A percentile compares a stretch with the other conserved stretches of the same genome.
Conservation (phyloP, 768 basidiomycete genomes). For the Tremella yokohamensis region DNA sequence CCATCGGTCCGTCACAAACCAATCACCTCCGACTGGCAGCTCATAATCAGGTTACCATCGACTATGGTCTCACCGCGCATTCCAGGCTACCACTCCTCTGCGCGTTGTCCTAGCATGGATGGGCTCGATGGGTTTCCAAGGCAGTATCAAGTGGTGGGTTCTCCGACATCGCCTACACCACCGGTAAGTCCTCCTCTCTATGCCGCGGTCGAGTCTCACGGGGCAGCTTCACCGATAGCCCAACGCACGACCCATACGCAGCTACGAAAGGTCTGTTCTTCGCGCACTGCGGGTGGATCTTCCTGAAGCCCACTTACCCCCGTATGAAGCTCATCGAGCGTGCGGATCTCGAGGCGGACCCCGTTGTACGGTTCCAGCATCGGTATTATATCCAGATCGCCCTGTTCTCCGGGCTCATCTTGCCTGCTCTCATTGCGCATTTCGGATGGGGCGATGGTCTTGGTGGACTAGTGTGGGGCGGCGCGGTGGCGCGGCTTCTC, state of each 20-base stretch:
- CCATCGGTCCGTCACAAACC: constrained; percentile 21
- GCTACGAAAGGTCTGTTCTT: constrained; percentile 70
- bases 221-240: constrained; percentile 57
- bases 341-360: constrained; percentile 66
- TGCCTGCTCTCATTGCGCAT: constrained; percentile 60
- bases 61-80: constrained; percentile 71
- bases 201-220: neutral
- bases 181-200: constrained; percentile 45
- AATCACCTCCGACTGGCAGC: neutral
- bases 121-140: constrained; percentile 72
- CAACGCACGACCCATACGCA: constrained; percentile 64
- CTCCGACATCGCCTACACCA: constrained; percentile 73
- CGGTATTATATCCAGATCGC: constrained; percentile 65
- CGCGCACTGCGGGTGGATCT: constrained; percentile 84
- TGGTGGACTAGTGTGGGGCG: constrained; percentile 69
- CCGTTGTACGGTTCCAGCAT: constrained; percentile 70
- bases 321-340: constrained; percentile 64
- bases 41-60: constrained; percentile 65
- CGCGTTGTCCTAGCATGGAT: constrained; percentile 62
- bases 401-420: constrained; percentile 59
- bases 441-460: constrained; percentile 57
- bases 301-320: constrained; percentile 67
- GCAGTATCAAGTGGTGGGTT: constrained; percentile 69
- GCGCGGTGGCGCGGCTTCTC: constrained; percentile 62
- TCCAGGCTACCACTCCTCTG: constrained; percentile 60